Conservation (phyloP, 1,284 basidiomycete species). For the Moesziomyces antarcticus region DNA sequence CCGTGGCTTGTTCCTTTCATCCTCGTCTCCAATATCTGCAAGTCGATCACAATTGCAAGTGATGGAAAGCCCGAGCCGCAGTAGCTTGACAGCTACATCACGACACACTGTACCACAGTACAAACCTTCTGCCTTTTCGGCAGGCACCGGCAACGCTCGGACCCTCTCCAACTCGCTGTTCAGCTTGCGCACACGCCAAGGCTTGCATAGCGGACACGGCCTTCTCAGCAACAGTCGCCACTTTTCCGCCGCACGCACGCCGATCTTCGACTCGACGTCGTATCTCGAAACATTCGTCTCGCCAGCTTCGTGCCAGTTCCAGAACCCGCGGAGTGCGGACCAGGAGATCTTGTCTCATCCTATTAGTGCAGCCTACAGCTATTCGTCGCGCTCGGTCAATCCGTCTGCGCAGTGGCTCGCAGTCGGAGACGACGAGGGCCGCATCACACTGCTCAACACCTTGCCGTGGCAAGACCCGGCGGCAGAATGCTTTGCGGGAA, state of each 20-base stretch:
- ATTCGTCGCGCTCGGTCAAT: conserved; percentile 45
- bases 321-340: conserved; percentile 14
- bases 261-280: conserved; percentile 21
- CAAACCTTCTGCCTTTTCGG: conserved; percentile 13
- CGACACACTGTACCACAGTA: not conserved
- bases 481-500: conserved; percentile 6
- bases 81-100: not conserved
- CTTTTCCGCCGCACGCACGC: conserved; percentile 7
- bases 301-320: conserved; percentile 16
- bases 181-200: conserved; percentile 16
- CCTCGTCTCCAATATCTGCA: not conserved
- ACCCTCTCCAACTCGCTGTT: conserved; percentile 7
- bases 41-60: not conserved
- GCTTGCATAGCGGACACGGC: conserved; percentile 5
- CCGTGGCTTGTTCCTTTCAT: not conserved
- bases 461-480: conserved; percentile 28
- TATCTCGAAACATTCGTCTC: conserved; percentile 48
- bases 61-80: conserved; percentile 2
- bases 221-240: not conserved
- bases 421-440: conserved; percentile 64
- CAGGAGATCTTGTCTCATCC: conserved; percentile 44
- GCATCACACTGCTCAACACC: conserved; percentile 61
- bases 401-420: conserved; percentile 61
- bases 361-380: conserved; percentile 55
- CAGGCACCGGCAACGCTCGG: not conserved